Evolutionary conservation across 148 eudicot species (phyloP), one percentile per base, ranked within the genome.

Genomic region (Tetragonia tetragonoides): DNA sequence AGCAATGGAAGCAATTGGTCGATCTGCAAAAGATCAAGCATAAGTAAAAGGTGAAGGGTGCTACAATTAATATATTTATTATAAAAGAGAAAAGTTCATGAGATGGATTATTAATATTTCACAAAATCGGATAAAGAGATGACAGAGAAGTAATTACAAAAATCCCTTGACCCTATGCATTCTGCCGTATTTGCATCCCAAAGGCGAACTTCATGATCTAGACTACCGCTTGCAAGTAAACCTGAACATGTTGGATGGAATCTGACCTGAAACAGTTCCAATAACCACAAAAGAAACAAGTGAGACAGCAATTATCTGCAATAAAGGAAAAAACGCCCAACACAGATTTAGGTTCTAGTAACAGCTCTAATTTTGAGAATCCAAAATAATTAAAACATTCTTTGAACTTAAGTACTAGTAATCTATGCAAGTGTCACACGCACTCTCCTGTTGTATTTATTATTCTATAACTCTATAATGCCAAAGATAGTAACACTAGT

Each of bases 161-260:
- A 96, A 83, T 96, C 99, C 56, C 88, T 90, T 18, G 98, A 88
- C 83, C 93, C 91, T 80, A 96, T 87, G 81, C 99, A 96, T 78
- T 90, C 97, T 57, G 92, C 93, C 40, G 92, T 93, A 73, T 85
- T 87, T 80, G 93, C 97, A 88, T 96, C 93, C 99, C 99, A 96
- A 66, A 96, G 81, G n/a, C 97, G 95, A 86, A 96, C 99, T 86
- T 96, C 99, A 80, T 96, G 98, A 82, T 96, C 99, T 84, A 96
- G 76, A 79, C 99, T 96, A 74, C 99, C 99, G 77, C 99, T 96
- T 39, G 99, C 99, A 39, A 96, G 88, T 72, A 93, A 80, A 89
- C 99, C 99, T 84, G 91, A 75, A 89, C 75, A 72, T 39, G 81
- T 62, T 60, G 84, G 77, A 83, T 80, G 83, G 53, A 80, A 84